These are phyloP conservation scores for Lactarius akahatsu DNA, from an alignment of 768 basidiomycete genomes.

Conservation along the genomic window DNA sequence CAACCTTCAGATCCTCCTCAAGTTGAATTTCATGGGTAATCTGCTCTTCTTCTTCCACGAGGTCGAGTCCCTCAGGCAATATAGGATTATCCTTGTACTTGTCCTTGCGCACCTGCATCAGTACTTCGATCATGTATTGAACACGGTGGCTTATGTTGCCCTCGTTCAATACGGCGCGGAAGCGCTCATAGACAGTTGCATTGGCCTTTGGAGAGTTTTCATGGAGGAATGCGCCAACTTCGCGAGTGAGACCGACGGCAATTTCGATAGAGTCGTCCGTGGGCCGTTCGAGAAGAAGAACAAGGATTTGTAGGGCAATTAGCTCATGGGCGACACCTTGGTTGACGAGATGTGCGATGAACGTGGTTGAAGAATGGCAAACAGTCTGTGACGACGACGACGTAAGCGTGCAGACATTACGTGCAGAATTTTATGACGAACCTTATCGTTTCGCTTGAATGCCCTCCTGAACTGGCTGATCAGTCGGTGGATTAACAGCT, in stretches of 20 bases:
- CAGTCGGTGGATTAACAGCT: conserved; percentile 82
- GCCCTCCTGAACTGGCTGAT: conserved; percentile 94
- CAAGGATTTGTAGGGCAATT: conserved; percentile 90
- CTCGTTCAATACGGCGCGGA: conserved; percentile 95
- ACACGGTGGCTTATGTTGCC: conserved; percentile 93
- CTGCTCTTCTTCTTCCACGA: conserved; percentile 98
- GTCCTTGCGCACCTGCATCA: conserved; percentile 99
- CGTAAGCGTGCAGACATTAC: conserved; percentile 11
- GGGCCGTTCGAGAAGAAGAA: conserved; percentile 92
- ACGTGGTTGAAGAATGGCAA: conserved; percentile 90
- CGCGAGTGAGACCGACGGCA: conserved; percentile 94
- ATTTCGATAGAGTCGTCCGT: conserved; percentile 99
- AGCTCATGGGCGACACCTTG: conserved; percentile 90
- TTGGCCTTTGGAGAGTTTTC: conserved; percentile 96
- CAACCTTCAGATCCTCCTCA: conserved; percentile 91
- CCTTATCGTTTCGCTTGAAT: conserved; percentile 98
- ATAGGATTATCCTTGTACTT: conserved; percentile 99
- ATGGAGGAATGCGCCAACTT: conserved; percentile 91
- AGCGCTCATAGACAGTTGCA: conserved; percentile 92
- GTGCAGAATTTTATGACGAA: conserved; percentile 36
- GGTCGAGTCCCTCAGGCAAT: conserved; percentile 88
- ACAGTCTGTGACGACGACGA: conserved; percentile 64
- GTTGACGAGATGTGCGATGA: conserved; percentile 58
- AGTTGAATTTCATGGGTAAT: conserved; percentile 92
- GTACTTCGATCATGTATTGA: conserved; percentile 99